These are phyloP conservation scores for Plenodomus tracheiphilus DNA, from an alignment of 2,329 filamentous ascomycete species.

Conservation along the genomic window DNA sequence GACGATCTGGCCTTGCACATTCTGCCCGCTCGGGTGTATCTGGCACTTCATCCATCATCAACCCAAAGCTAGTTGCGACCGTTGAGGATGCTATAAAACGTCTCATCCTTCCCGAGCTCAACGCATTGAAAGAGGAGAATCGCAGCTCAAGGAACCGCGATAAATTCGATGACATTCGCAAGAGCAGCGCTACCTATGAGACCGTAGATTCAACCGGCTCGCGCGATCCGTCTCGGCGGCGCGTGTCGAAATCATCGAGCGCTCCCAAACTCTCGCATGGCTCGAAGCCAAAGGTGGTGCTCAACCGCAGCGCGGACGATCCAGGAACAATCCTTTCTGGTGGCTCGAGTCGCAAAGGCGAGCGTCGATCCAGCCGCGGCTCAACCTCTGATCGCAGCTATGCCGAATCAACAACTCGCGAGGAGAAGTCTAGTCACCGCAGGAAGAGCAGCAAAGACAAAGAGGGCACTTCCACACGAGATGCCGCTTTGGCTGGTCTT, in stretches of 20 bases:
- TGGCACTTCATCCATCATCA: conserved; percentile 76
- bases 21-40: conserved; percentile 61
- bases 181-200: conserved; percentile 51
- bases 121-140: conserved; percentile 87
- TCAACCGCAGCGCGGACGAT: conserved; percentile 62
- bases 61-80: conserved; percentile 85
- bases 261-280: conserved; percentile 58
- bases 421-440: conserved; percentile 48
- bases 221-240: conserved; percentile 52
- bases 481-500: conserved; percentile 58
- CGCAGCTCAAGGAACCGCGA: conserved; percentile 73
- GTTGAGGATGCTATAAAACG: conserved; percentile 92
- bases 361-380: conserved; percentile 58
- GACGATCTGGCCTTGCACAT: conserved; percentile 59
- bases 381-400: conserved; percentile 46
- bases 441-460: conserved; percentile 58
- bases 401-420: conserved; percentile 46
- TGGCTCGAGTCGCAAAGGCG: conserved; percentile 54
- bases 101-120: conserved; percentile 87
- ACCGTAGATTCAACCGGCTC: conserved; percentile 62
- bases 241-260: conserved; percentile 64
- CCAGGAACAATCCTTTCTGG: conserved; percentile 61
- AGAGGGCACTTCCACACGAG: conserved; percentile 50
- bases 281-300: conserved; percentile 61
- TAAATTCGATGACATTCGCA: conserved; percentile 65